phyloP scores from a whole-genome alignment of 257 asterid genomes.

The Rubia yunnanensis region DNA sequence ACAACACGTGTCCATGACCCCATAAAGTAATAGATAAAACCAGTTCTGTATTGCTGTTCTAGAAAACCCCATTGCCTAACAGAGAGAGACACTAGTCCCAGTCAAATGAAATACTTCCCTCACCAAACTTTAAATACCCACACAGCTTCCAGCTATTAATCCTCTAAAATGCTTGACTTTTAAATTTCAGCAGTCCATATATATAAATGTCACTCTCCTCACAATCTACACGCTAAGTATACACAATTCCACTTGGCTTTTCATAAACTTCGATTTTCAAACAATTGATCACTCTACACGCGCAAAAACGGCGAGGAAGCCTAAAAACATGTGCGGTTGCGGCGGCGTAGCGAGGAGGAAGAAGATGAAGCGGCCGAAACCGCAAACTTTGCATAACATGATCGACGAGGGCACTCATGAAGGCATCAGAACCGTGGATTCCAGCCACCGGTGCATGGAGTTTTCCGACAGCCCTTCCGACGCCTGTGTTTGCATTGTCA shows the following conservation, averaged over 20 bases:
- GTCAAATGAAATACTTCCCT: conserved; percentile 4
- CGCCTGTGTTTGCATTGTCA: conserved; percentile 49
- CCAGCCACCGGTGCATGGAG: conserved; percentile 23
- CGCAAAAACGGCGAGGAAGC: conserved; percentile 13
- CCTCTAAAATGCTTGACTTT: neutral
- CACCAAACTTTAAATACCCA: neutral
- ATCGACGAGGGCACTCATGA: conserved; percentile 34
- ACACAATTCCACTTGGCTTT: neutral
- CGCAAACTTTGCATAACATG: conserved; percentile 16
- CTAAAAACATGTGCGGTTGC: neutral
- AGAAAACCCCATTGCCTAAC: conserved; percentile 5
- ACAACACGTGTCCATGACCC: neutral
- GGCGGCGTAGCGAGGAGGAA: conserved; percentile 14
- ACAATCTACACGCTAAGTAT: neutral
- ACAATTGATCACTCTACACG: neutral
- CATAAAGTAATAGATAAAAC: neutral
- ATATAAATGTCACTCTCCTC: neutral
- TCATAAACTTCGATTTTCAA: neutral
- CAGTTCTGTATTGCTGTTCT: neutral
- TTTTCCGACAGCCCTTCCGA: conserved; percentile 35
- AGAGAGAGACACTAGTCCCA: neutral
- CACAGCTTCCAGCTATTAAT: no score
- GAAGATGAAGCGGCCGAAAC: conserved; percentile 18
- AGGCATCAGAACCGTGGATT: conserved; percentile 48
- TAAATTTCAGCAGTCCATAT: neutral